Base-by-base conservation (phyloP, 495 filamentous ascomycete species). In the Hypoxylon fuscum region DNA sequence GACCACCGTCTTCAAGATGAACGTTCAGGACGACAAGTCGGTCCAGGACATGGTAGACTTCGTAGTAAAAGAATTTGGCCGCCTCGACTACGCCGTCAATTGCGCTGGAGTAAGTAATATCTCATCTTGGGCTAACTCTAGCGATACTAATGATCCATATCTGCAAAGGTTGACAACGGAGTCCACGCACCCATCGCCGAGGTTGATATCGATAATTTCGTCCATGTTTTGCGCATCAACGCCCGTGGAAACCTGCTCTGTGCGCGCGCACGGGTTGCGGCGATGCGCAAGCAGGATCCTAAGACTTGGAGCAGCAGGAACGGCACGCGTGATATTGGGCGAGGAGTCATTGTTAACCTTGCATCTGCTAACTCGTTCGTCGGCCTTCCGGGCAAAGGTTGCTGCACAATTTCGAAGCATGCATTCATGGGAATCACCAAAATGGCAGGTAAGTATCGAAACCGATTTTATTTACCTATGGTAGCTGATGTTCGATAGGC, bases 51-150 rank as follows among this genome's bases (percentile, higher is more conserved):
- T 55, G 32, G 47, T 65, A 11, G 48, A 60, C 29, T 23, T 23
- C 21, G 34, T 60, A 9, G 54, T 45, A 14, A 32, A 31, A 11
- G 9, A 55, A 22, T 55, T 45, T 21, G 63, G 63, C 31, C 43
- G 64, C 18, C 22, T 68, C 17, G 64, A 68, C 37, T 63, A 63
- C 59, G 64, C 56, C 31, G 59, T 68, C 53, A 64, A 68, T 45
- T 35, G 29, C 20, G 64, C 64, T 2, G 64, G 64, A 4, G 56
- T 68, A 34, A 69, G 41, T 23, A 4, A 23, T n/a, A 18, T 4
- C 41, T 18, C n/a, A 44, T n/a, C 41, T 44, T 14, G 12, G 9
- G 9, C 12, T 35, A 10, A 12, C 9, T 12, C 12, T 35, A 12
- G 32, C 32, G 12, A 35, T 2, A 5, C 32, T 35, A 35, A 35